Base-by-base conservation (phyloP, 73 alveolate genomes). In the Paramecium primaurelia region DNA sequence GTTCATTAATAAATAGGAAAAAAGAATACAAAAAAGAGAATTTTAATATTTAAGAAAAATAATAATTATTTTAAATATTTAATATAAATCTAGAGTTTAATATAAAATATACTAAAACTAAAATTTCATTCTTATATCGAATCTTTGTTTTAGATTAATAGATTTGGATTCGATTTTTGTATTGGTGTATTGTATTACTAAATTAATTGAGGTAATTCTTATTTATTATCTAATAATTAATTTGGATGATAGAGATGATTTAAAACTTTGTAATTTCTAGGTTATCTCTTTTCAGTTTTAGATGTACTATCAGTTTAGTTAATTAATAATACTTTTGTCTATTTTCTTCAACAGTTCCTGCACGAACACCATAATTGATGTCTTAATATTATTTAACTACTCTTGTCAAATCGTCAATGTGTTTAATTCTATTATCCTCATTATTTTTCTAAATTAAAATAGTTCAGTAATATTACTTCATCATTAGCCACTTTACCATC, bases 401-500 rank as follows among this genome's bases (percentile, higher is more conserved):
- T 25, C 12, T 64, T 0, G 18, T 5, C 28, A 64, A 64, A 28
- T 64, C 84, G 3, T 32, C 47, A 32, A 64, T 64, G 8, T 64
- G 84, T 64, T 28, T 64, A 30, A 3, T 14, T 28, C 84, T 64
- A 26, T 64, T 64, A 9, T 64, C 6, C 4, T 20, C 42, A 14
- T 64, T 51, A 64, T 64, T 64, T 64, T 3, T 34, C 84, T 64
- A 64, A 64, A 12, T 6, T 28, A 28, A 32, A 32, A 32, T 32
- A 64, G 84, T 18, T 4, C 69, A 54, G 69, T 54, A 54, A 16
- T 54, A 28, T 32, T 64, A 64, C 84, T 73, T 73, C 87, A 37
- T 30, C 47, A 30, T 73, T 88, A 28, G 80, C 89, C 1, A 98
- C 96, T 92, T 98, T 98, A 6, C 99, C 99, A 94, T 98, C 99